Base-by-base conservation (phyloP, 192 early-diverging fungal genomes). In the Linnemannia schmuckeri region DNA sequence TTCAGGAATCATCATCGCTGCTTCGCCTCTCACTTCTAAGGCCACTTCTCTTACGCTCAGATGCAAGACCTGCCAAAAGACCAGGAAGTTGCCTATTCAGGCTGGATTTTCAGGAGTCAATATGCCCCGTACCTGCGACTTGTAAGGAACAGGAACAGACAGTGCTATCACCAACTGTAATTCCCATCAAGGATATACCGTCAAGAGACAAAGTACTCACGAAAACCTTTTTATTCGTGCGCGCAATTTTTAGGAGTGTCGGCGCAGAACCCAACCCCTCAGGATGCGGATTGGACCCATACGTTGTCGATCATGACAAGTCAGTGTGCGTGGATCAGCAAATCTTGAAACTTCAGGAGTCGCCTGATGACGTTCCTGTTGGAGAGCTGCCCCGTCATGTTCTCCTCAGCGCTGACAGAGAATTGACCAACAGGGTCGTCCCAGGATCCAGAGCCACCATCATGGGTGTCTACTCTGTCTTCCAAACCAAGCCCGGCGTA, bases 371-470 rank as follows among this genome's bases (percentile, higher is more conserved):
- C 89, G 97, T 99, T 20, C 99, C 99, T 6, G 97, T 98, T 1
- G 99, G 99, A 81, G 99, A 99, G 88, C 91, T 99, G 49, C 99
- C 99, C 49, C 95, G 99, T 41, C 98, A 99, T 88, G 95, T 97
- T 37, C 91, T 97, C 0, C 88, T 99, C 75, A 97, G 94, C 89
- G 95, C 95, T 3, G 99, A 99, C 88, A 93, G 95, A 77, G 94
- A 93, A 77, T 90, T 99, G 82, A 94, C 96, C 35, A 96, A 97
- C 91, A 91, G 93, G 57, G 97, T 98, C n/a, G 95, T 97, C 38
- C 98, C 99, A 22, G 99, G 99, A 72, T 95, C 95, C 71, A 93
- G 99, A 68, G 96, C 97, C 37, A 97, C 95, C 3, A 93, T 98
- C 35, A 98, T 98, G 46, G 99, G 98, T 63, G 96, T 99, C 73